Evolutionary conservation across 2,329 filamentous ascomycete species (phyloP).

Genomic region (Orbilia javanica): DNA sequence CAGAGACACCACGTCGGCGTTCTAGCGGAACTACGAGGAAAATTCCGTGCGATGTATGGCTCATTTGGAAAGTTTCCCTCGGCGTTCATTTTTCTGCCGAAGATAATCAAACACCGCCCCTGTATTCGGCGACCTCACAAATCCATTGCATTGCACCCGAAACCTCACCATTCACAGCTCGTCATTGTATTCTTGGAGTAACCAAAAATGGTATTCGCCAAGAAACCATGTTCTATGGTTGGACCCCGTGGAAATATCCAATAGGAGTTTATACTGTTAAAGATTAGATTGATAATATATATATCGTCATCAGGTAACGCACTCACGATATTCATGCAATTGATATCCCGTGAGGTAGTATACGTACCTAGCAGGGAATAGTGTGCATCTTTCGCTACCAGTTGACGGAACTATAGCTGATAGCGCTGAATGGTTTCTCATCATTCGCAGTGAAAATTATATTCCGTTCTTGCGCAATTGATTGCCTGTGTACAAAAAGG

Average conservation of each 20-base stretch:
- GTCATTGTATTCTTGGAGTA: not conserved
- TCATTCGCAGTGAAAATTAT: too few species aligned
- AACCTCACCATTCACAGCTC: not conserved
- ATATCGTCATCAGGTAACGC: not conserved
- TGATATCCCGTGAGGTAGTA: too few species aligned
- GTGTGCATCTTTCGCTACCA: too few species aligned
- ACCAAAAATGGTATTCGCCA: too few species aligned
- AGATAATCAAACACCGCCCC: conserved; percentile 3
- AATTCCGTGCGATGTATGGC: not conserved
- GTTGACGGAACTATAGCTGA: too few species aligned
- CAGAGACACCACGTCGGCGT: conserved; percentile 12
- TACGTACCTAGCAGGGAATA: too few species aligned
- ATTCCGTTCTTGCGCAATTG: too few species aligned
- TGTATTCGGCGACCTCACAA: conserved; percentile 21
- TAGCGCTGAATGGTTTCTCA: too few species aligned
- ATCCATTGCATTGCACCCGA: not conserved
- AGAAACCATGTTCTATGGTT: too few species aligned
- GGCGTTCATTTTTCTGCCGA: not conserved
- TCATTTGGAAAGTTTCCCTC: not conserved
- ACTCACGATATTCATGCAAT: too few species aligned
- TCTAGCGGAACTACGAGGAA: not conserved
- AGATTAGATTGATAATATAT: not conserved
- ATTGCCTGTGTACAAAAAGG: too few species aligned
- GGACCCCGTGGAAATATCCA: not conserved
- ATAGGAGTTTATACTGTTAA: not conserved